Evolutionary conservation across 192 early-diverging fungal species (phyloP).

Genomic region (Tieghemiomyces parasiticus): DNA sequence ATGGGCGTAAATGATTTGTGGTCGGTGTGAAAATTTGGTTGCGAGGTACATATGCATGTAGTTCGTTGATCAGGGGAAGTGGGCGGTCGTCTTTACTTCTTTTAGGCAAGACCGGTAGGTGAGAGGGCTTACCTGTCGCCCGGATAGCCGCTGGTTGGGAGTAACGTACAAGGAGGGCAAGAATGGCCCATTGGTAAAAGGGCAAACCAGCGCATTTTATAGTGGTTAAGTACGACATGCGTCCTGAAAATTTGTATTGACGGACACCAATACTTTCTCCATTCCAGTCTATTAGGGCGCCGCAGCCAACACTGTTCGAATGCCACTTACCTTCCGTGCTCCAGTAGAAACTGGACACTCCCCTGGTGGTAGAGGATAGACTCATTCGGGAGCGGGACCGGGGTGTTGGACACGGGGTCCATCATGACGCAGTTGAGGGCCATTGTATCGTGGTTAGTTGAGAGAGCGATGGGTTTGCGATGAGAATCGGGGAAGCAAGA

Average conservation of each 20-base stretch:
- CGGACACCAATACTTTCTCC: background rate
- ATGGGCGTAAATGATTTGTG: background rate
- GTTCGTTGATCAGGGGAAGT: background rate
- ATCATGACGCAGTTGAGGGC: constrained; percentile 5
- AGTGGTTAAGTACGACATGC: background rate
- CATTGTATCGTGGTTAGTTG: too few species aligned
- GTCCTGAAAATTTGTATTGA: background rate
- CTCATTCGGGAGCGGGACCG: background rate
- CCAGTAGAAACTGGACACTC: background rate
- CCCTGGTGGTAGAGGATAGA: background rate
- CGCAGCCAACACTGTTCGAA: background rate
- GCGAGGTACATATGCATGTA: background rate
- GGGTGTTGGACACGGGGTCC: background rate
- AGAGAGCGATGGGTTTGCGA: too few species aligned
- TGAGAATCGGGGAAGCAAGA: too few species aligned
- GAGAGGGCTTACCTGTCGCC: background rate
- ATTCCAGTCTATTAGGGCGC: background rate
- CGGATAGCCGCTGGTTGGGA: background rate
- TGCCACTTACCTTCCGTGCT: background rate
- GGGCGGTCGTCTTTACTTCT: background rate
- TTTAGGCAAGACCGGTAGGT: background rate
- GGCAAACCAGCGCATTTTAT: background rate
- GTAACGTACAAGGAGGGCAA: background rate
- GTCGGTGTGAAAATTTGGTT: background rate
- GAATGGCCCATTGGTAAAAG: background rate